Conservation (phyloP, 2,329 filamentous ascomycete species). For the Phialophora macrospora region DNA sequence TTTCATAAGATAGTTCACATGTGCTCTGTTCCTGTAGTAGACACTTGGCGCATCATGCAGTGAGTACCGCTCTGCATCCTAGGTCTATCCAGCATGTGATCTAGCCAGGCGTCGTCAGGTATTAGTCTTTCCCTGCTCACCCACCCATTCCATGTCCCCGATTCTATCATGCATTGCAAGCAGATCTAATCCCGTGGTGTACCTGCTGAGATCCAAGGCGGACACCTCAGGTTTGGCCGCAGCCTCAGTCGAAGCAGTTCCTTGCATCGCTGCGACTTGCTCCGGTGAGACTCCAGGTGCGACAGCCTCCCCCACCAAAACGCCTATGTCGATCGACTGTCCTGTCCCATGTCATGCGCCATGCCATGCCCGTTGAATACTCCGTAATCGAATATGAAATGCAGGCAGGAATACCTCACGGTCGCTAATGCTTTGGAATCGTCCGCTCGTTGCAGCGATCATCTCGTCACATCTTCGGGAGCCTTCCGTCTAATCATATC, state of each 20-base stretch:
- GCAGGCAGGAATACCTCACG: conserved; percentile 22
- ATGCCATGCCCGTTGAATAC: conserved; percentile 11
- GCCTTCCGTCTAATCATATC: conserved; percentile 6
- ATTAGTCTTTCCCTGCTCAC: not conserved
- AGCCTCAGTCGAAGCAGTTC: conserved; percentile 1
- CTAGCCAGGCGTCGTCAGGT: not conserved
- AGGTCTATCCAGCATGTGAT: not conserved
- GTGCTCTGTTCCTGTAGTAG: not conserved
- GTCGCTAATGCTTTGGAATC: conserved; percentile 25
- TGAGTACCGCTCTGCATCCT: not conserved
- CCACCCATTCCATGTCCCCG: not conserved
- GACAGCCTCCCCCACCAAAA: not conserved
- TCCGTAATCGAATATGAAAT: conserved; percentile 20
- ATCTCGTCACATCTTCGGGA: conserved; percentile 12
- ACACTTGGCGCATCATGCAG: not conserved
- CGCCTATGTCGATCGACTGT: conserved; percentile 4
- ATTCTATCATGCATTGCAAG: conserved; percentile 6
- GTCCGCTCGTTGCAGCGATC: conserved; percentile 18
- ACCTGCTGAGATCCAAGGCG: not conserved
- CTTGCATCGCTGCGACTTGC: not conserved
- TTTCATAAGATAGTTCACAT: not conserved
- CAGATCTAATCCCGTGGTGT: not conserved
- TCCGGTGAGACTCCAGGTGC: not conserved
- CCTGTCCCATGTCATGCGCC: conserved; percentile 16
- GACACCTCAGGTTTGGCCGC: not conserved